Evolutionary conservation across 2,329 filamentous ascomycete species (phyloP).

Genomic region (Ploettnerulaceae sp.): DNA sequence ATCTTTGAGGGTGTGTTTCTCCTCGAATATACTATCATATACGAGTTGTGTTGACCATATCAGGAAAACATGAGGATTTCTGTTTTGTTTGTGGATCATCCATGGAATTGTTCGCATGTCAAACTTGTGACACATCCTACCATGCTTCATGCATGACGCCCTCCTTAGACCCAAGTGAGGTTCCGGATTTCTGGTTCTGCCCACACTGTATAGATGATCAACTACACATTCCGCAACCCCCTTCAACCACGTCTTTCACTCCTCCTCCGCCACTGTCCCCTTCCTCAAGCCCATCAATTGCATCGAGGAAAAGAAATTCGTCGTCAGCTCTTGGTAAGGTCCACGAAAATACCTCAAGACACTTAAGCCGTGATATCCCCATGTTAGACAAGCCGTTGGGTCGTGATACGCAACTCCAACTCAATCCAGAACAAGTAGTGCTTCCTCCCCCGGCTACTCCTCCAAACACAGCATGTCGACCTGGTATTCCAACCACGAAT

Average conservation of each 20-base stretch:
- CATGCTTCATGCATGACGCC: constrained; percentile 24
- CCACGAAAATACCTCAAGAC: background rate
- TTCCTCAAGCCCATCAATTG: background rate
- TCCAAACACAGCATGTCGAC: too few relatives aligned
- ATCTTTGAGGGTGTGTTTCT: background rate
- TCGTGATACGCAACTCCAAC: background rate
- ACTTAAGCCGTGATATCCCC: background rate
- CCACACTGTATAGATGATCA: constrained; percentile 21
- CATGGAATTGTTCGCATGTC: constrained; percentile 18
- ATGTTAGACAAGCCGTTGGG: background rate
- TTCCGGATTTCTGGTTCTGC: constrained; percentile 24
- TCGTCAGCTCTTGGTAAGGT: background rate
- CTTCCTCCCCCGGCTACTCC: background rate
- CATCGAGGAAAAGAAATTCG: background rate
- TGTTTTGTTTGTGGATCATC: constrained; percentile 22
- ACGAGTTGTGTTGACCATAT: background rate
- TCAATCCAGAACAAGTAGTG: background rate
- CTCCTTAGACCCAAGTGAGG: constrained; percentile 9
- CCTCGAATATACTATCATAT: background rate
- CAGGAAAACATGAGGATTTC: constrained; percentile 20
- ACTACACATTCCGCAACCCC: constrained; percentile 17
- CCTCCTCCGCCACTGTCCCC: constrained; percentile 4
- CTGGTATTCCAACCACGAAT: background rate
- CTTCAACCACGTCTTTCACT: constrained; percentile 4
- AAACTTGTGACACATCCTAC: constrained; percentile 20